These are phyloP conservation scores for Penicillium expansum DNA, from an alignment of 2,329 filamentous ascomycete genomes.

Conservation along the genomic window DNA sequence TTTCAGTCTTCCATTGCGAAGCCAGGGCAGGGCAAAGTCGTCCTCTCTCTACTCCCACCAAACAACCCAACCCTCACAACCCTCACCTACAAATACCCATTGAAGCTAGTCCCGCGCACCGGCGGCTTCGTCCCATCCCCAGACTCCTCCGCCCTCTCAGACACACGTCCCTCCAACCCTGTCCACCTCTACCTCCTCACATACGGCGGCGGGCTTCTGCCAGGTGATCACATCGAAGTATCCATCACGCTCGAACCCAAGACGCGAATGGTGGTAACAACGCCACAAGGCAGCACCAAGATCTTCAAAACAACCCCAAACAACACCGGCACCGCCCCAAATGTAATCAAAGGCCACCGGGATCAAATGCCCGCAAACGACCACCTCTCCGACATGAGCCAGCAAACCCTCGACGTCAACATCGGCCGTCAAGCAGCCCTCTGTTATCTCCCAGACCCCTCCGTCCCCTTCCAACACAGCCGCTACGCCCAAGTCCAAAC, in stretches of 20 bases:
- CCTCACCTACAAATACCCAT: conserved; percentile 86
- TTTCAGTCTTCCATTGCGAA: conserved; percentile 71
- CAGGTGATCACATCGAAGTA: conserved; percentile 77
- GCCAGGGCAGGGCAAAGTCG: conserved; percentile 75
- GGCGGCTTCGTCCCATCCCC: conserved; percentile 58
- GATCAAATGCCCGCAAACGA: conserved; percentile 41
- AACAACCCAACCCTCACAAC: conserved; percentile 67
- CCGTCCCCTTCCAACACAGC: conserved; percentile 83
- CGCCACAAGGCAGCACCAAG: conserved; percentile 80
- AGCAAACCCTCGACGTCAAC: conserved; percentile 50
- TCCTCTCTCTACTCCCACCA: conserved; percentile 69
- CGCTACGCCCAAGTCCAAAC: conserved; percentile 81
- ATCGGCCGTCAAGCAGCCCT: conserved; percentile 52
- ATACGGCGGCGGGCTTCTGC: conserved; percentile 90
- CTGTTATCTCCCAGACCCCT: conserved; percentile 78
- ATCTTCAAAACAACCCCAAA: conserved; percentile 73
- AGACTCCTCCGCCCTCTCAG: conserved; percentile 24
- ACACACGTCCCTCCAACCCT: conserved; percentile 48
- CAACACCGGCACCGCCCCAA: conserved; percentile 16
- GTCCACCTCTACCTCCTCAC: conserved; percentile 85
- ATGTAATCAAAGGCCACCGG: conserved; percentile 28
- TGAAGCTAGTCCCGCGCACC: conserved; percentile 85
- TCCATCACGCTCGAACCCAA: conserved; percentile 61
- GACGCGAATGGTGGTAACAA: conserved; percentile 64
- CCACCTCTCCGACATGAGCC: conserved; percentile 39